A percentile compares a stretch with the other conserved stretches of the same genome.
These are phyloP conservation scores for Rhodomyrtus tomentosa DNA, from an alignment of 345 rosid genomes.

Conservation along the genomic window DNA sequence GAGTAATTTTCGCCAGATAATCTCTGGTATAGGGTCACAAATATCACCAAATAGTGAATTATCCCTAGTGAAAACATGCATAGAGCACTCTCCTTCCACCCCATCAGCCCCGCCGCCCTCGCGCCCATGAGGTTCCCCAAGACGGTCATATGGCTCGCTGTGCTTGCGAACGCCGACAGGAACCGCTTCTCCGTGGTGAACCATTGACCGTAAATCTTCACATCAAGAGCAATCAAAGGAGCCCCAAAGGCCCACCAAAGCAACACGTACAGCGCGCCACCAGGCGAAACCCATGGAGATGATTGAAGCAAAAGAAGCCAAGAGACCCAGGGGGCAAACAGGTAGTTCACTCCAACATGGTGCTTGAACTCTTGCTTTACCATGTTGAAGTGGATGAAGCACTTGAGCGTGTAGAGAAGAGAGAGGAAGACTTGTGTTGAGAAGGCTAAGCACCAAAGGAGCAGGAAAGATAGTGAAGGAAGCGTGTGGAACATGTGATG, in stretches of 20 bases:
- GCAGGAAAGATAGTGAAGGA: conserved; percentile 8
- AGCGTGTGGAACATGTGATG: not conserved
- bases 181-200: conserved; percentile 54
- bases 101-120: conserved; percentile 42
- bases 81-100: conserved; percentile 48
- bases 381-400: conserved; percentile 17
- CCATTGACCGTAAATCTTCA: conserved; percentile 76
- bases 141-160: conserved; percentile 53
- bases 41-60: conserved; percentile 55
- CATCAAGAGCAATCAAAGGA: conserved; percentile 43
- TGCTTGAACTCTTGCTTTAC: conserved; percentile 36
- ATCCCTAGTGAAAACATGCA: conserved; percentile 57
- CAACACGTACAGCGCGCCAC: not conserved
- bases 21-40: conserved; percentile 65
- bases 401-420: conserved; percentile 12
- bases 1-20: conserved; percentile 27
- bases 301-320: conserved; percentile 66
- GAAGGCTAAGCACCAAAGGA: conserved; percentile 25
- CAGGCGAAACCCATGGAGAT: conserved; percentile 16
- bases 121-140: conserved; percentile 54
- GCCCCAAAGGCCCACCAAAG: conserved; percentile 30
- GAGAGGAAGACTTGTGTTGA: conserved; percentile 8
- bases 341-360: conserved; percentile 51
- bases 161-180: conserved; percentile 44
- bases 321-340: conserved; percentile 58